These are phyloP conservation scores for Leucocoprinus birnbaumii DNA, from an alignment of 768 basidiomycete species.

Conservation along the genomic window DNA sequence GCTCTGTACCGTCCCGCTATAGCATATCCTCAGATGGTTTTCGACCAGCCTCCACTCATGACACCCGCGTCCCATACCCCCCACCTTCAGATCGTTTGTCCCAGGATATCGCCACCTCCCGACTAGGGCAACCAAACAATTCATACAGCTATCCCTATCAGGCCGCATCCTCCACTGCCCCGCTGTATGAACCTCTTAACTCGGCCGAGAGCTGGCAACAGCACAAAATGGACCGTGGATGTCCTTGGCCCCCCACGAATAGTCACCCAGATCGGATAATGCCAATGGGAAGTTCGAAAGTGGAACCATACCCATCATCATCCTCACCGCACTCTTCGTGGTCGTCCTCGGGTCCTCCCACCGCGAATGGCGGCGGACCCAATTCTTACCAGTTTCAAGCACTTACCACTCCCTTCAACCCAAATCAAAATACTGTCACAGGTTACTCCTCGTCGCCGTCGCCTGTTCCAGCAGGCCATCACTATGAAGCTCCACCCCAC, in stretches of 20 bases:
- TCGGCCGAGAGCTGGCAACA: slow-evolving; percentile 12
- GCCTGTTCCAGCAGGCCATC: slow-evolving; percentile 1
- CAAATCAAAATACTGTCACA: slow-evolving; percentile 7
- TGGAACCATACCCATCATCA: slow-evolving; percentile 14
- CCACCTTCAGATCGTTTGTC: slow-evolving; percentile 14
- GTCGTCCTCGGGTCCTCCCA: slow-evolving; percentile 3
- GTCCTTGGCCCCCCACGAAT: slow-evolving; percentile 5
- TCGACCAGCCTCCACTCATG: slow-evolving; percentile 19
- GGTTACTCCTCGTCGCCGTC: slow-evolving; percentile 12
- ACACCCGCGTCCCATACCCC: slow-evolving; percentile 21
- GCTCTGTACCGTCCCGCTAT: slow-evolving; percentile 21
- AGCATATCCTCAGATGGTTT: slow-evolving; percentile 17
- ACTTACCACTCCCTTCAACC: slow-evolving; percentile 13
- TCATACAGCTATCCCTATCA: slow-evolving; percentile 14
- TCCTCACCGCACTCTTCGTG: slow-evolving; percentile 11
- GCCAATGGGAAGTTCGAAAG: slow-evolving; percentile 7
- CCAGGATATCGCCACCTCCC: slow-evolving; percentile 16
- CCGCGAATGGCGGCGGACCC: slow-evolving; percentile 1
- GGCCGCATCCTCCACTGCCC: slow-evolving; percentile 6
- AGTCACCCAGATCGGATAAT: slow-evolving; percentile 10
- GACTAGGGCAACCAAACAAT: slow-evolving; percentile 11
- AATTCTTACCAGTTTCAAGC: slow-evolving; percentile 9
- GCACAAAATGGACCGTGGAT: slow-evolving; percentile 12
- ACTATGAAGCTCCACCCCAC: slow-evolving; percentile 8
- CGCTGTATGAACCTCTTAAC: slow-evolving; percentile 8